Evolutionary conservation across 2,329 filamentous ascomycete genomes (phyloP).

Genomic region (Fusarium secorum): DNA sequence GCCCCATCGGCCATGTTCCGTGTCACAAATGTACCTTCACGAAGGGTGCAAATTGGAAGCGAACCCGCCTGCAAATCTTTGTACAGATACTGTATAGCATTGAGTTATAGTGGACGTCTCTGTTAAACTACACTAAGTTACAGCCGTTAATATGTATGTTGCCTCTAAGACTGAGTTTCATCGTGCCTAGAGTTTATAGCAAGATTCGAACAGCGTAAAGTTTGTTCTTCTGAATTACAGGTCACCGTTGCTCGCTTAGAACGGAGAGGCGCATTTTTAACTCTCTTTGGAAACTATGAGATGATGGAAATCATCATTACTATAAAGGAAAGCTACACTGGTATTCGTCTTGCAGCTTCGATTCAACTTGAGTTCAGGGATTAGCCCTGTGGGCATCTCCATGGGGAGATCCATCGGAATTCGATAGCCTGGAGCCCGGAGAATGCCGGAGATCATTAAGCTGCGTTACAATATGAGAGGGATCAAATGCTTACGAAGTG

Average conservation of each 20-base stretch:
- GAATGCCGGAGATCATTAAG: conserved; percentile 8
- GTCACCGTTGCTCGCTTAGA: background rate
- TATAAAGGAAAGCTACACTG: background rate
- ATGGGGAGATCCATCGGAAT: conserved; percentile 7
- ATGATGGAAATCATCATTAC: background rate
- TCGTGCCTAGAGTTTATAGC: background rate
- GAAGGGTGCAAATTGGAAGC: background rate
- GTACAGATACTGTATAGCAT: background rate
- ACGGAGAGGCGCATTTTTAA: background rate
- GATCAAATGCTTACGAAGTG: background rate
- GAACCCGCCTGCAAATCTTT: background rate
- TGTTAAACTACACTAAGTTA: background rate
- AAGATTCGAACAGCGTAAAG: background rate
- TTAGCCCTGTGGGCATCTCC: conserved; percentile 7
- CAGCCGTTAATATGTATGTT: background rate
- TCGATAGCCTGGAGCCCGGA: conserved; percentile 1
- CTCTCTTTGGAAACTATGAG: background rate
- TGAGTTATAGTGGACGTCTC: background rate
- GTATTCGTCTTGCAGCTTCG: background rate
- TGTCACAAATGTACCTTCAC: conserved; percentile 9
- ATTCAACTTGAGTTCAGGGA: background rate
- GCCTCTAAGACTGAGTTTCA: background rate
- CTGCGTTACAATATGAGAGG: background rate
- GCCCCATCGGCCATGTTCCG: conserved; percentile 19
- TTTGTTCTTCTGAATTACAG: background rate